Base-by-base conservation (phyloP, 2,329 filamentous ascomycete species). In the Diaporthe sp. region DNA sequence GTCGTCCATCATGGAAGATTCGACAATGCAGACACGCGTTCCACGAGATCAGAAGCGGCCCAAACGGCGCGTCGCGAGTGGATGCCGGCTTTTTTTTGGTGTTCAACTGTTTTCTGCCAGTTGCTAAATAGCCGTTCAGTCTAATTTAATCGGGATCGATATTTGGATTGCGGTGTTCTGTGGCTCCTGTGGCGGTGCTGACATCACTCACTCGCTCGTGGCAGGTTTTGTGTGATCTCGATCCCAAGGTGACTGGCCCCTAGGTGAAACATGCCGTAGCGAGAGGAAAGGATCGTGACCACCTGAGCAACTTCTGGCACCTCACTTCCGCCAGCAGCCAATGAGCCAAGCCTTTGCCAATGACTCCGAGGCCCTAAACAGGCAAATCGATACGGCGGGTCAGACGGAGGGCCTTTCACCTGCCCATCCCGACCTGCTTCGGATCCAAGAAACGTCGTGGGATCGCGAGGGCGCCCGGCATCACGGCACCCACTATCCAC, bases 131-230 rank as follows among this genome's bases (percentile, higher is more conserved):
- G 22, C 31, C 34, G 13, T 22, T n/a, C 15, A 9, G 34, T 22
- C 34, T 13, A 4, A 55, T 55, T 28, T 28, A 15, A 28, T 69
- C 65, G 65, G 65, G 65, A 42, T 55, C 65, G 46, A 42, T 13
- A 4, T 5, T 19, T 69, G 49, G 34, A 9, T 15, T 25, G 13
- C 9, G 17, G 10, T 15, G 28, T 25, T n/a, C 25, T 13, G 46
- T 68, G 65, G 46, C 42, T 68, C 31, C 62, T 68, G 65, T 68
- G 65, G 65, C 65, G 65, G 46, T 68, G 65, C 65, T 53, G 34
- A 8, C 46, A n/a, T 25, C 25, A 37, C n/a, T 44, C n/a, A 28
- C 37, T 31, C 13, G 22, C 37, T 61, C n/a, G 10, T 39, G 62
- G 46, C 44, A 53, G 62, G 44, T 34, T n/a, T 67, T 51, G 42